phyloP scores from a whole-genome alignment of 2,329 filamentous ascomycete genomes.

The Paecilomyces sp. region DNA sequence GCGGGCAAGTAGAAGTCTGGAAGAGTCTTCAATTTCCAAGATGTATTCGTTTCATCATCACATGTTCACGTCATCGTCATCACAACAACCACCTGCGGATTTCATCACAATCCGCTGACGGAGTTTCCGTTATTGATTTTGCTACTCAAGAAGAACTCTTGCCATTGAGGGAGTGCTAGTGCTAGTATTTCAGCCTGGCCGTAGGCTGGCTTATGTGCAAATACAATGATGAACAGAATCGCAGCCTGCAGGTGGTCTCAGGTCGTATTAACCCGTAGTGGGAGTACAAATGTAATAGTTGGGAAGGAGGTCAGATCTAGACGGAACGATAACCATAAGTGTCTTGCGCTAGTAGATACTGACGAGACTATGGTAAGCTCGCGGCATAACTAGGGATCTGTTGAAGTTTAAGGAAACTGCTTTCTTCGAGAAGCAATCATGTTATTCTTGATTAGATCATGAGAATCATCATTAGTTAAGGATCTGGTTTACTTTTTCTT shows the following conservation, averaged over 20 bases:
- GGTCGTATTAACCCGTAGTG: too few relatives aligned
- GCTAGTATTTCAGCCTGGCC: background rate
- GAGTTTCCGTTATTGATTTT: background rate
- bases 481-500: too few relatives aligned
- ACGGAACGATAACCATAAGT: too few relatives aligned
- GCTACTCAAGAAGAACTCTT: background rate
- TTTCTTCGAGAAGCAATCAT: too few relatives aligned
- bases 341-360: too few relatives aligned
- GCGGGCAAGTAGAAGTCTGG: background rate
- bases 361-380: too few relatives aligned
- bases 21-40: background rate
- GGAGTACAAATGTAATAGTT: background rate
- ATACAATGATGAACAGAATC: background rate
- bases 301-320: background rate
- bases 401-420: too few relatives aligned
- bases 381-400: too few relatives aligned
- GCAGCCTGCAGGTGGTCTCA: background rate
- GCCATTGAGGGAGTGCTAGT: background rate
- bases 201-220: background rate
- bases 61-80: background rate
- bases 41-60: background rate
- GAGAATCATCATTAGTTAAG: too few relatives aligned
- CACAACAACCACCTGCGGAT: background rate
- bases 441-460: too few relatives aligned
- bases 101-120: background rate